phyloP scores from a whole-genome alignment of 2,329 filamentous ascomycete species.

The Cyanodermella asteris region DNA sequence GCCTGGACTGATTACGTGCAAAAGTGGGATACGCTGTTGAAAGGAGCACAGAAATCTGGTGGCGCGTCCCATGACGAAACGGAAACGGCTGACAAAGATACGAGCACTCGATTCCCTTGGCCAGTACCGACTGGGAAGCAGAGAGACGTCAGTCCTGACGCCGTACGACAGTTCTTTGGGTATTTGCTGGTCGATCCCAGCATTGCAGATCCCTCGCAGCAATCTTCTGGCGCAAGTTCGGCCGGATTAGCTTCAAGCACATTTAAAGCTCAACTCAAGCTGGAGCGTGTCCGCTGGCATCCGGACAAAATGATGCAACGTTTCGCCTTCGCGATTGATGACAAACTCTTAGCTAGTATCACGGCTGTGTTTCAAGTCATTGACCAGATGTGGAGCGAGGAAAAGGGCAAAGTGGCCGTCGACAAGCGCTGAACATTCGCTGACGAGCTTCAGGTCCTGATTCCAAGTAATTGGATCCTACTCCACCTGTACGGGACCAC shows the following conservation, averaged over 20 bases:
- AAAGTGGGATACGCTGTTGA: conserved; percentile 37
- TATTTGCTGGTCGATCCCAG: conserved; percentile 22
- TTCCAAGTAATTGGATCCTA: too few species aligned
- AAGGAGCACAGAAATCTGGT: conserved; percentile 6
- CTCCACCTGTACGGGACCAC: too few species aligned
- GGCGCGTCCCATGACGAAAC: conserved; percentile 3
- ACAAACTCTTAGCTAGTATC: conserved; percentile 51
- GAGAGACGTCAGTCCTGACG: conserved; percentile 33
- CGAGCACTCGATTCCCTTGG: conserved; percentile 36
- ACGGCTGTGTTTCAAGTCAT: conserved; percentile 84
- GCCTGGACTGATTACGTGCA: conserved; percentile 43
- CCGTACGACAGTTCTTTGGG: conserved; percentile 49
- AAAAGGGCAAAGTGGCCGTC: too few species aligned
- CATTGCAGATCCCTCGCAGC: conserved; percentile 11
- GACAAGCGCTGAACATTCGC: too few species aligned
- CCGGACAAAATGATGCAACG: conserved; percentile 93
- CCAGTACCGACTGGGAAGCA: conserved; percentile 42
- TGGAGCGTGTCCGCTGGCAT: conserved; percentile 84
- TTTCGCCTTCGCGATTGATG: conserved; percentile 50
- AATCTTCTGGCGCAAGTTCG: conserved; percentile 1
- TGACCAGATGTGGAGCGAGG: conserved; percentile 59
- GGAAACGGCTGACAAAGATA: conserved; percentile 5
- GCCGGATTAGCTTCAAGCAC: conserved; percentile 7
- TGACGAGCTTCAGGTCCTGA: too few species aligned
- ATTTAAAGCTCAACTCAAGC: too few species aligned